Evolutionary conservation across 495 filamentous ascomycete genomes (phyloP).

Genomic region (Ascodesmis nigricans): DNA sequence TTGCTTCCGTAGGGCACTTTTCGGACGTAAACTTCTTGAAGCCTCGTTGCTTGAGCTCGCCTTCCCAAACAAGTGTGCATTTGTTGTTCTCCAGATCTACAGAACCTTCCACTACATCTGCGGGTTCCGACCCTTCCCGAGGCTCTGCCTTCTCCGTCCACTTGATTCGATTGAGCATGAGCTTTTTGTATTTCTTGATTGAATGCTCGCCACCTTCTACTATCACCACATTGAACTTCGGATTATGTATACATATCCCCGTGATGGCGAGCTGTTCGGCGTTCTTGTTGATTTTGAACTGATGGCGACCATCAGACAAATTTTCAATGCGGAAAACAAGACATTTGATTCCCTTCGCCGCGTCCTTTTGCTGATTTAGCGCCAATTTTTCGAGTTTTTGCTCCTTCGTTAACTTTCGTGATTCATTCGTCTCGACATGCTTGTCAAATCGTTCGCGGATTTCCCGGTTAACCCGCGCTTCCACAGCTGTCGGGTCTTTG

Average conservation of each 20-base stretch:
- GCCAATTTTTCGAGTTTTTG: conserved; percentile 68
- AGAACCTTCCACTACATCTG: conserved; percentile 39
- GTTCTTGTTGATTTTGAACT: conserved; percentile 80
- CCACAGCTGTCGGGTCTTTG: conserved; percentile 91
- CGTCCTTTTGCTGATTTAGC: conserved; percentile 66
- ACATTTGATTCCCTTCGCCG: conserved; percentile 57
- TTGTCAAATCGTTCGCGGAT: conserved; percentile 61
- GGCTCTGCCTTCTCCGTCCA: conserved; percentile 79
- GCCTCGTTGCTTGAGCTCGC: conserved; percentile 48
- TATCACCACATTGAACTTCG: conserved; percentile 66
- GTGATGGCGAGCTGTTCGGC: conserved; percentile 70
- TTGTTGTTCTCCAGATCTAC: conserved; percentile 52
- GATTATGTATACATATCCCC: conserved; percentile 73
- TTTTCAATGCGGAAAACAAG: conserved; percentile 74
- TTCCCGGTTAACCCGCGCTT: conserved; percentile 75
- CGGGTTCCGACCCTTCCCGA: conserved; percentile 32
- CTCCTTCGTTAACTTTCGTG: conserved; percentile 79
- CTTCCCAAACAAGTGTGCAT: conserved; percentile 69
- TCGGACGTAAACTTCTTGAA: conserved; percentile 75
- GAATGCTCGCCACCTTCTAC: conserved; percentile 74
- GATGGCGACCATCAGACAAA: conserved; percentile 72
- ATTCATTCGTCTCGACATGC: conserved; percentile 62
- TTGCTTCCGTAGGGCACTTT: conserved; percentile 68
- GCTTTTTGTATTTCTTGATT: conserved; percentile 60
- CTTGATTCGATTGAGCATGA: conserved; percentile 80